Evolutionary conservation across 805 yeast genomes (phyloP), one percentile per base, ranked within the genome.

Genomic region (Dipodascus geniculatus): DNA sequence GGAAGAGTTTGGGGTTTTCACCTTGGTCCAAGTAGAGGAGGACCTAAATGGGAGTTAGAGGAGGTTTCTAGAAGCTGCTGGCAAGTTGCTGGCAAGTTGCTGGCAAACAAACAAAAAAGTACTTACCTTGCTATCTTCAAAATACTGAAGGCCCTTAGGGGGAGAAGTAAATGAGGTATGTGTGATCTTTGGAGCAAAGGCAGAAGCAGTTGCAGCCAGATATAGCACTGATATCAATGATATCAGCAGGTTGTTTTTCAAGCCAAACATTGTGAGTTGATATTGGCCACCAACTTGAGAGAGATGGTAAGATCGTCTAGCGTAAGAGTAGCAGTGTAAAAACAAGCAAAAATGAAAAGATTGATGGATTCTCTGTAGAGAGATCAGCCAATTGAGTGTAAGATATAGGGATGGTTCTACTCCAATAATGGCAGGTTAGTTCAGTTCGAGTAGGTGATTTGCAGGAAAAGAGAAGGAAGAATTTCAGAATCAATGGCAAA

Each of bases 121-220:
- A 17, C 44, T 3, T 38, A 38, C 69, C 1, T 72, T 55, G 16
- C 68, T 59, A 50, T 67, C 69, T 48, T 66, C 68, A 53, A 69
- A 69, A 55, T 63, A 68, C 22, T 64, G 53, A n/a, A 67, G 54
- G 23, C 64, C 65, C 48, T 68, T 23, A 4, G 57, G 58, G 9
- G 33, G 24, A 16, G 47, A 48, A 8, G 33, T 23, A n/a, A 59
- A 54, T 22, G 51, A 31, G 22, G 54, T 24, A 2, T 23, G 47
- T 3, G 51, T n/a, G 6, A 59, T 44, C 28, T 54, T 54, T 3
- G 61, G 61, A 6, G 48, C 49, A 44, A 56, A 57, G 8, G 55
- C 60, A 23, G 31, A 22, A 3, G 51, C 55, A 4, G 23, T 35
- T 17, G 22, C n/a, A 42, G 33, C 51, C 44, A 53, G 44, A 19